These are phyloP conservation scores for Murraya koenigii DNA, from an alignment of 345 rosid genomes.

Conservation along the genomic window DNA sequence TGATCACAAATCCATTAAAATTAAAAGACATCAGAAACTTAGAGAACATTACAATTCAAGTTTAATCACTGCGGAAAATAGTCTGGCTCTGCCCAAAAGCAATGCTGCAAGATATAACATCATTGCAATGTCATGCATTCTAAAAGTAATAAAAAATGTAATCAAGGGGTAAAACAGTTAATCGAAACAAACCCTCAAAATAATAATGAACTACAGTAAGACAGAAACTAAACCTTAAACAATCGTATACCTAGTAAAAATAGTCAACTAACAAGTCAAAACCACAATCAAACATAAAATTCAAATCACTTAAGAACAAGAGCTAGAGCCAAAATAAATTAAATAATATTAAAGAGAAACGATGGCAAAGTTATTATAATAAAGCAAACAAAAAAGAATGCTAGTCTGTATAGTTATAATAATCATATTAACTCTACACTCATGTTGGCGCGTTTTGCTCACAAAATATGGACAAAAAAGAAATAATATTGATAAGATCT, in stretches of 20 bases:
- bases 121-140: not conserved
- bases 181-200: not conserved
- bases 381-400: no score
- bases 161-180: not conserved
- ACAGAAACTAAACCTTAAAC: not conserved
- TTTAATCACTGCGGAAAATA: not conserved
- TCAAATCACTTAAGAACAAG: no score
- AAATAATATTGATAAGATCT: no score
- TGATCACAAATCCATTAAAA: not conserved
- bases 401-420: no score
- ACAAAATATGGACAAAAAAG: no score
- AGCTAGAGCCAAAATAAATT: no score
- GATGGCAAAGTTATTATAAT: no score
- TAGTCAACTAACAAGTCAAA: not conserved
- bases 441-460: no score
- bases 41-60: not conserved
- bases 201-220: not conserved
- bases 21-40: not conserved
- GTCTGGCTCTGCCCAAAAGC: not conserved
- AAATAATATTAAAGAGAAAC: no score
- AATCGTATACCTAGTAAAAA: not conserved
- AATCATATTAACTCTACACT: no score
- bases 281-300: not conserved
- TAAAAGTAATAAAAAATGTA: not conserved
- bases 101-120: not conserved